These are phyloP conservation scores for Cnidoscolus chayamansa DNA, from an alignment of 441 rosid genomes.

Conservation along the genomic window DNA sequence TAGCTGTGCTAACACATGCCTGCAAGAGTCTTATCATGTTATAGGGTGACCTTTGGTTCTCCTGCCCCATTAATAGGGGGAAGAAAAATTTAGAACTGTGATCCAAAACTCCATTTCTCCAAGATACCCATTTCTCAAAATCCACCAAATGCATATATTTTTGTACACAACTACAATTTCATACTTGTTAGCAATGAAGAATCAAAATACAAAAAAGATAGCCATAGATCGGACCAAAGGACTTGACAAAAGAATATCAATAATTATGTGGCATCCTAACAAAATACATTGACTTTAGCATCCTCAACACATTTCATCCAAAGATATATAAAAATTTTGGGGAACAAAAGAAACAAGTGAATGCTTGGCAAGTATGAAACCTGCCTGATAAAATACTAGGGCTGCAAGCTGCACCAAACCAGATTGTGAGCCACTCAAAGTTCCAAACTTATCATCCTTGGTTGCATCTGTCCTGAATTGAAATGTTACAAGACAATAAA, in stretches of 20 bases:
- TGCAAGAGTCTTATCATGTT: constrained; percentile 26
- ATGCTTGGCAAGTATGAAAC: constrained; percentile 1
- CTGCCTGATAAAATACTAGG: constrained; percentile 71
- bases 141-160: background rate
- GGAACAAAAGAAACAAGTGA: background rate
- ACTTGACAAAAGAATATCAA: constrained; percentile 10
- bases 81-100: constrained; percentile 6
- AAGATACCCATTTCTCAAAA: background rate
- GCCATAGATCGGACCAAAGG: background rate
- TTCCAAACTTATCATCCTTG: constrained; percentile 77
- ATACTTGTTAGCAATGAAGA: background rate
- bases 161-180: background rate
- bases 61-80: background rate
- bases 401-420: constrained; percentile 84
- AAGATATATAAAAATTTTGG: background rate
- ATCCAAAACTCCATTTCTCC: constrained; percentile 2
- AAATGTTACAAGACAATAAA: constrained; percentile 18
- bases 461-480: constrained; percentile 61
- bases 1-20: constrained; percentile 54
- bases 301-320: background rate
- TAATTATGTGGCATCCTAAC: constrained; percentile 9
- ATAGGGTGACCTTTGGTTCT: background rate
- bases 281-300: constrained; percentile 13
- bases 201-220: background rate
- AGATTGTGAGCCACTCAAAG: constrained; percentile 56